Evolutionary conservation across 2,329 filamentous ascomycete genomes (phyloP), one percentile per base, ranked within the genome.

Genomic region (Aureobasidium sp.): DNA sequence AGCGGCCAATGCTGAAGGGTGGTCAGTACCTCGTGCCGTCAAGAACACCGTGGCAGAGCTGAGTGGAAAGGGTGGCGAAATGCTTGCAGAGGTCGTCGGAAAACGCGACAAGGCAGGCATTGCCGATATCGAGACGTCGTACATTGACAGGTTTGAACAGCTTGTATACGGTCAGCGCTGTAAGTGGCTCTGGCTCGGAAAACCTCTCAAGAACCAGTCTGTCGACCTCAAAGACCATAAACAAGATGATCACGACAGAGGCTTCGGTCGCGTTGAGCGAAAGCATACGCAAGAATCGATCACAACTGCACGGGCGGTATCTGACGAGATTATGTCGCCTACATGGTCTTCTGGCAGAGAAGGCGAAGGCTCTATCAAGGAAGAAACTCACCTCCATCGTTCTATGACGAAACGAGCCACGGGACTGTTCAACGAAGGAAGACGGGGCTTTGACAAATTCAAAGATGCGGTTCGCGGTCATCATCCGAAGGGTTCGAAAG

Each of bases 111-210:
- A 95, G 74, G 90, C 87, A 62, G 90, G 91, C 3, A 92, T 97
- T 66, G 89, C 90, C 4, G 93, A 97, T 68, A 87, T 97, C 39
- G 94, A 99, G 76, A 97, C 92, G 0, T 80, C 91, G 11, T 91
- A 97, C 70, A 85, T 97, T 60, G 91, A 96, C 68, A 86, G 82
- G 49, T 96, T 97, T 67, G 82, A 90, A 53, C 85, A 85, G 63
- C 79, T 96, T 29, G 84, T 88, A 0, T 87, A 87, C 64, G 93
- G 94, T 37, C 90, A 94, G 71, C 84, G 89, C 62, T 82, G 90
- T 17, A 96, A 96, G 73, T 97, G 92, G 91, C 80, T 99, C 1
- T 99, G 94, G 94, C 83, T 90, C 64, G 94, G 93, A 17, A 97
- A 96, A 73, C 84, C 90, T 41, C 85, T 87, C 64, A 91, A 93